Evolutionary conservation across 352 stramenopile genomes (phyloP).

Genomic region (Globisporangium heterothallicum): DNA sequence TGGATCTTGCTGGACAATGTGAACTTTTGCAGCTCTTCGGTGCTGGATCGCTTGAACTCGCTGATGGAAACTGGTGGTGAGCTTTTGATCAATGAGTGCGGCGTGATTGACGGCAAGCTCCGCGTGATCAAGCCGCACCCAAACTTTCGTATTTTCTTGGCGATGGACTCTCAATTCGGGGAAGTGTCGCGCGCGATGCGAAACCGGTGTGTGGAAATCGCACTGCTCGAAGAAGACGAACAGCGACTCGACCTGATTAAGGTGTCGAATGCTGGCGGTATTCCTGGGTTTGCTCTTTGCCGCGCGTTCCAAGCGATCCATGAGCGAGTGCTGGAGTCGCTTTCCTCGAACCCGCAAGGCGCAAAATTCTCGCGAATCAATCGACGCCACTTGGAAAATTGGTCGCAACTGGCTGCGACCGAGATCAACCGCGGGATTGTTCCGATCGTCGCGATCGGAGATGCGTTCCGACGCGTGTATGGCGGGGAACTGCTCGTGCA

Average conservation of each 20-base stretch:
- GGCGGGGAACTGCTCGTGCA: conserved; percentile 34
- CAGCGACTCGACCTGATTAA: conserved; percentile 63
- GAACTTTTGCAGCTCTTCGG: conserved; percentile 98
- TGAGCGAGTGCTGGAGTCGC: conserved; percentile 31
- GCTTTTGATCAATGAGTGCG: conserved; percentile 98
- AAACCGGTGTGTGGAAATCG: conserved; percentile 99
- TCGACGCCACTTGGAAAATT: conserved; percentile 70
- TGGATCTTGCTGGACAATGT: conserved; percentile 99
- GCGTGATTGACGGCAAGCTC: conserved; percentile 85
- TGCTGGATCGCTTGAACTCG: conserved; percentile 99
- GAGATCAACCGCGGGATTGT: conserved; percentile 57
- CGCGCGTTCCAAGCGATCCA: conserved; percentile 60
- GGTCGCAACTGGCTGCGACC: conserved; percentile 53
- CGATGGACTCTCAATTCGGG: conserved; percentile 94
- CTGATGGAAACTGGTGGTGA: conserved; percentile 97
- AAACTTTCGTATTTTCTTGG: conserved; percentile 99
- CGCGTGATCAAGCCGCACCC: conserved; percentile 95
- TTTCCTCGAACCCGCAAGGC: conserved; percentile 19
- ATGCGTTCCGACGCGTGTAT: conserved; percentile 67
- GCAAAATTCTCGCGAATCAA: conserved; percentile 43
- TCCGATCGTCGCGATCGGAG: conserved; percentile 35
- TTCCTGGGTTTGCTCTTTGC: conserved; percentile 63
- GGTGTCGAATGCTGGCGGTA: conserved; percentile 46
- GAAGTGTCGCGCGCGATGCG: conserved; percentile 99
- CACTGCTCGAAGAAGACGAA: conserved; percentile 41